Evolutionary conservation across 805 yeast genomes (phyloP).

Genomic region (Zygoascus biomembranicola): DNA sequence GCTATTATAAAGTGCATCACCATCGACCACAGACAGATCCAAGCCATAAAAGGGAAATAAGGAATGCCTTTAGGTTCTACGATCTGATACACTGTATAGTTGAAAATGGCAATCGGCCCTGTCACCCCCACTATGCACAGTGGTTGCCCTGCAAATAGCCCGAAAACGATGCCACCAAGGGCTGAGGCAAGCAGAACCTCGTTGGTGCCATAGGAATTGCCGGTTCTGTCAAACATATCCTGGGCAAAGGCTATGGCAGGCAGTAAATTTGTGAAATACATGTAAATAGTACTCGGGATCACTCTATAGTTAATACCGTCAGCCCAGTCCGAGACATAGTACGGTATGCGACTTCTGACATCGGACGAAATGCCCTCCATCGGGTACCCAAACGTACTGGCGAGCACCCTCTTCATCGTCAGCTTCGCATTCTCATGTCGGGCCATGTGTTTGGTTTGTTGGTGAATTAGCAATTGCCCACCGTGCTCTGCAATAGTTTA

Average conservation of each 20-base stretch:
- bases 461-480: too few relatives aligned
- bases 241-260: slow-evolving; percentile 97
- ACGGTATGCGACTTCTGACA: slow-evolving; percentile 45
- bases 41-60: slow-evolving; percentile 88
- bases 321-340: slow-evolving; percentile 65
- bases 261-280: slow-evolving; percentile 79
- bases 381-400: slow-evolving; percentile 16
- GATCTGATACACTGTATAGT: slow-evolving; percentile 77
- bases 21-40: slow-evolving; percentile 92
- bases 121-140: slow-evolving; percentile 94
- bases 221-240: slow-evolving; percentile 90
- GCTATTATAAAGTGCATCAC: slow-evolving; percentile 70
- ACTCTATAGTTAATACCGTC: slow-evolving; percentile 85
- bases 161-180: slow-evolving; percentile 83
- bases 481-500: too few relatives aligned
- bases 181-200: slow-evolving; percentile 81
- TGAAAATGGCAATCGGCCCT: slow-evolving; percentile 89
- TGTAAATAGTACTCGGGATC: slow-evolving; percentile 71
- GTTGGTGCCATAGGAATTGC: slow-evolving; percentile 82
- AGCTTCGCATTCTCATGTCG: too few relatives aligned
- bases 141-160: slow-evolving; percentile 82
- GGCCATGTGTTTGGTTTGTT: too few relatives aligned
- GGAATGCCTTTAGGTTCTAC: slow-evolving; percentile 42
- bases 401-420: background rate
- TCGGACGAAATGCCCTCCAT: slow-evolving; percentile 51